These are phyloP conservation scores for Thelonectria olida DNA, from an alignment of 2,329 filamentous ascomycete genomes.

Conservation along the genomic window DNA sequence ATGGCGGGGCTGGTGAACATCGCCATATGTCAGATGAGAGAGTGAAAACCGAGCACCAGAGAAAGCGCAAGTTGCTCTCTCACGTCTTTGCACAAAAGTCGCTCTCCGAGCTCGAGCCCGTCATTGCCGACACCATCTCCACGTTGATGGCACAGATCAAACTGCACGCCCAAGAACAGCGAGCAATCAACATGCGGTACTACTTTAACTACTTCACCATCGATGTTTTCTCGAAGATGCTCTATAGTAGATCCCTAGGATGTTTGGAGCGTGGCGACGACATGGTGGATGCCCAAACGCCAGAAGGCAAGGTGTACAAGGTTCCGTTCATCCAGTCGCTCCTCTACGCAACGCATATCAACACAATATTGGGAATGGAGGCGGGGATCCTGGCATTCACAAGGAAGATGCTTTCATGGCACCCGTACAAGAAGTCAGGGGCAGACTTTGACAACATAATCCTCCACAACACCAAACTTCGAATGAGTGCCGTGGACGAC, in stretches of 20 bases:
- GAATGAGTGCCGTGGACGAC: neutral
- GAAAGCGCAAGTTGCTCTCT: constrained; percentile 17
- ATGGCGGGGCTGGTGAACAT: constrained; percentile 7
- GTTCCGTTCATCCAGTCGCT: constrained; percentile 10
- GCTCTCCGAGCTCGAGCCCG: constrained; percentile 3
- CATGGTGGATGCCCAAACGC: constrained; percentile 3
- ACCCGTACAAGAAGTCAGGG: constrained; percentile 9
- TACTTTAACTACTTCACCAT: constrained; percentile 21
- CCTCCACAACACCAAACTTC: neutral
- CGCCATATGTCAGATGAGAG: constrained; percentile 8
- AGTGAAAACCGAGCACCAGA: constrained; percentile 14
- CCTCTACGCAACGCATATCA: neutral
- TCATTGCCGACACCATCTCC: neutral
- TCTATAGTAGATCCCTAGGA: neutral
- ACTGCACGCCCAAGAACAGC: neutral
- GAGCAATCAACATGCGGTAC: neutral
- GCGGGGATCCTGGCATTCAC: neutral
- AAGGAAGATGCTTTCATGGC: neutral
- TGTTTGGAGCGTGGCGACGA: constrained; percentile 18
- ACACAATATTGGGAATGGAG: neutral
- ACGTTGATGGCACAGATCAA: neutral
- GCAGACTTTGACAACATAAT: constrained; percentile 15
- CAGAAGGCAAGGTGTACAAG: constrained; percentile 3
- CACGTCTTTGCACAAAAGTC: constrained; percentile 14
- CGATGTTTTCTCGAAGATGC: constrained; percentile 4